Base-by-base conservation (phyloP, 2,329 filamentous ascomycete genomes). In the Fusarium sublunatum region DNA sequence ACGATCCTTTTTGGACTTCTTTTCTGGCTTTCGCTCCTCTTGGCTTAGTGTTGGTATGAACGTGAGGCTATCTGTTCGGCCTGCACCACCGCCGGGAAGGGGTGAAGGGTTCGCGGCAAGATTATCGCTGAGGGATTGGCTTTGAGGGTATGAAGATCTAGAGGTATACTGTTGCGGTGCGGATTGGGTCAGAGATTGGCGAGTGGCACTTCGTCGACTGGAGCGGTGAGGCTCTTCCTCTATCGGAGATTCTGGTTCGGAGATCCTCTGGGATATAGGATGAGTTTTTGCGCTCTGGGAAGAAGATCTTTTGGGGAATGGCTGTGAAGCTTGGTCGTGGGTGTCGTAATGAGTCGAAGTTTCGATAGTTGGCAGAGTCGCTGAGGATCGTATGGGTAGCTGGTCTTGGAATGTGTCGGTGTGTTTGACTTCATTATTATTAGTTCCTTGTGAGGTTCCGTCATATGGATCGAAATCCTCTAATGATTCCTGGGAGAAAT, bases 11-110 rank as follows among this genome's bases (percentile, higher is more conserved):
- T 90, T 93, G 46, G 86, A 84, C 68, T 89, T 92, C 73, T 87
- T 88, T n/a, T 93, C 91, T 0, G 80, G 70, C 69, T 90, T 92
- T 74, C 87, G 90, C 50, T 95, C 91, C 55, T 93, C 91, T 80
- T 70, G 48, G 71, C 56, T 80, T 40, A 91, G 80, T 0, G 89
- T 94, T 1, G 93, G 91, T 47, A 95, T 93, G 66, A 93, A 90
- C 0, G 91, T 92, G 12, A 96, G 79, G 44, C 83, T 87, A 74
- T 95, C 92, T 1, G 91, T 94, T 41, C 91, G 86, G 7, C 74
- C 78, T 7, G 85, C 88, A 53, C 82, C 86, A 52, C 87, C 88
- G 11, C 90, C 90, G 22, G 90, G 88, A 3, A 94, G 77, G 26
- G 87, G 81, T n/a, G 91, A 87, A 4, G 90, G 86, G 25, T 65